Evolutionary conservation across 225 moss, liverwort and hornwort species (phyloP), one percentile per base, ranked within the genome.

Genomic region (Lunularia cruciata): DNA sequence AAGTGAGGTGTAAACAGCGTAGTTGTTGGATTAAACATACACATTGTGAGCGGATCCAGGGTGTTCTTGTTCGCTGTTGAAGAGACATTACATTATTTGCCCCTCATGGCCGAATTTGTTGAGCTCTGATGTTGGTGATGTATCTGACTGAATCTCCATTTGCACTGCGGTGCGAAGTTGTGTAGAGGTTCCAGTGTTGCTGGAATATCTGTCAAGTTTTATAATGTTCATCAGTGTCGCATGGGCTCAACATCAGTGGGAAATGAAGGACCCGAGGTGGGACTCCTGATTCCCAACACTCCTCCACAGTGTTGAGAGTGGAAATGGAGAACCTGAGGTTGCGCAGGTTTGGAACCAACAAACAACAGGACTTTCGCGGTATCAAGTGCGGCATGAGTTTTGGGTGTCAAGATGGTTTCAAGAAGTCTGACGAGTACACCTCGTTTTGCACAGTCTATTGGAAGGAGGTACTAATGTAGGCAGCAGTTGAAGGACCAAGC

Each of bases 1-100:
- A 13, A 71, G 67, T 46, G 69, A 76, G 10, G 61, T 77, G 1
- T 69, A 70, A 52, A 55, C 68, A 6, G 63, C 60, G 60, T 2
- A 4, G 48, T 38, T 30, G 34, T 0, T 40, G 23, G 35, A 13
- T 23, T 67, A 16, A 59, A 39, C 14, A 60, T 7, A 64, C 45
- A 19, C 42, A 46, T 57, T 37, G 32, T 58, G 49, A 39, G 58
- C 60, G 46, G 48, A 37, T 61, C 62, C 57, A 35, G 40, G 28
- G 32, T 63, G 46, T 72, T 37, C 51, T 53, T 48, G 57, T 42
- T 42, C 26, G 47, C 16, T 38, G 62, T 40, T 63, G 66, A 53
- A 63, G 53, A 65, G 52, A 30, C 47, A 38, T 45, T 35, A 37
- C 37, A 51, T 57, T 35, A 38, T 72, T 62, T 72, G 54, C 46